Base-by-base conservation (phyloP, 2,329 filamentous ascomycete species). In the Triangularia verruculosa region DNA sequence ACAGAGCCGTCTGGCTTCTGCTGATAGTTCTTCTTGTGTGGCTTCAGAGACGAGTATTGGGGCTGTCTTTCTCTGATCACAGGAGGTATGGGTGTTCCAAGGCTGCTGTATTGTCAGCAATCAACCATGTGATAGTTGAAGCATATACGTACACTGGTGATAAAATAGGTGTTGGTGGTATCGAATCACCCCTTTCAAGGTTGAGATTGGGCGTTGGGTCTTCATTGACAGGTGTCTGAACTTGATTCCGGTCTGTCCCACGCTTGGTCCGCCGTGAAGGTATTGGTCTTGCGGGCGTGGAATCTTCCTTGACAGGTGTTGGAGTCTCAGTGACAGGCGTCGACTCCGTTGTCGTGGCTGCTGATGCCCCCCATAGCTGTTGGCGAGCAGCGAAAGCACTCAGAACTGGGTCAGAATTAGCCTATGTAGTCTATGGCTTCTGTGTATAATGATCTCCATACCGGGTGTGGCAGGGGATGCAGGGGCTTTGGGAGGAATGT, bases 1-100 rank as follows among this genome's bases (percentile, higher is more conserved):
- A 79, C 56, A 1, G 74, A 68, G 0, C 80, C 81, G 53, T 78
- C 74, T 4, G 73, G 43, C 22, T 77, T 78, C 22, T 67, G 71
- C 56, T 75, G 75, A 20, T 78, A 72, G 54, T 82, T 86, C 47
- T 76, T 75, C 63, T 80, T 79, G 22, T 70, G 78, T 2, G 79
- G 76, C 22, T 73, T 77, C 59, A 84, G 83, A 0, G 82, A 80
- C 0, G 80, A 80, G 60, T 82, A 77, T 20, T 78, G 76, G 11
- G 68, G 43, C 13, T 53, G 66, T 12, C 15, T 64, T 15, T 47
- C 30, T 2, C n/a, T 60, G 11, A 64, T 9, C 22, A 67, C 65
- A 5, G 57, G 57, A 24, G 47, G 53, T 47, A 47, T 47, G 12
- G 64, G 57, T n/a, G 65, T 61, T 4, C 54, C 28, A 7, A 61